Base-by-base conservation (phyloP, 2,329 filamentous ascomycete species). In the Aspergillus amoenus region DNA sequence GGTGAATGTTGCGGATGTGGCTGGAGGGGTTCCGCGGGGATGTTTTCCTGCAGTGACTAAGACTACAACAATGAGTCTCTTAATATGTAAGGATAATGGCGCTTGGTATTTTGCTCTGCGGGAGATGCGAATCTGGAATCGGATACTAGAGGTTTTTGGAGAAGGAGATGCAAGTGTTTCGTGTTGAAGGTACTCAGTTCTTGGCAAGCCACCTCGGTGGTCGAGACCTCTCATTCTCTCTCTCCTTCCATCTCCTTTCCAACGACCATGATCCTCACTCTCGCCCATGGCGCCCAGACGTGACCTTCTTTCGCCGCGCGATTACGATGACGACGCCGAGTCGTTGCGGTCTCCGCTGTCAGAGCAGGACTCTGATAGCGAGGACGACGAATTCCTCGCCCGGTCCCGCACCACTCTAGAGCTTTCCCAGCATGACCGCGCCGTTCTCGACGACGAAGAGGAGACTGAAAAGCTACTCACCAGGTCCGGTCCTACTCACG, bases 371-470 rank as follows among this genome's bases (percentile, higher is more conserved):
- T 88, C 85, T 56, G 88, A 91, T 69, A 89, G 86, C 74, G 88
- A 91, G 64, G 88, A 91, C 71, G 88, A 91, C 70, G 80, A 89
- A 66, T 79, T 90, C 52, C 77, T 89, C 60, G 78, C 82, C 57
- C 83, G 82, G 8, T 86, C 86, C 34, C 83, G 88, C 47, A 89
- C 86, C 62, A 90, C 87, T 68, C 78, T 83, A 55, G 89, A 92
- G 70, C 79, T 91, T 55, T 83, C 85, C 39, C 83, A 84, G 37
- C 85, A 89, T 72, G 89, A 92, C 69, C 80, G 85, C 43, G 81
- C 85, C 42, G 86, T 93, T 0, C 75, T 93, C 64, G 81, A 90
- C 65, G 89, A 92, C 63, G 89, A 93, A 71, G 90, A 93, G 52
- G 79, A 85, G 67, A 70, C 79, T 57, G 76, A 85, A 65, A 77